phyloP scores from a whole-genome alignment of 352 stramenopile genomes.

The Globisporangium middletonii region DNA sequence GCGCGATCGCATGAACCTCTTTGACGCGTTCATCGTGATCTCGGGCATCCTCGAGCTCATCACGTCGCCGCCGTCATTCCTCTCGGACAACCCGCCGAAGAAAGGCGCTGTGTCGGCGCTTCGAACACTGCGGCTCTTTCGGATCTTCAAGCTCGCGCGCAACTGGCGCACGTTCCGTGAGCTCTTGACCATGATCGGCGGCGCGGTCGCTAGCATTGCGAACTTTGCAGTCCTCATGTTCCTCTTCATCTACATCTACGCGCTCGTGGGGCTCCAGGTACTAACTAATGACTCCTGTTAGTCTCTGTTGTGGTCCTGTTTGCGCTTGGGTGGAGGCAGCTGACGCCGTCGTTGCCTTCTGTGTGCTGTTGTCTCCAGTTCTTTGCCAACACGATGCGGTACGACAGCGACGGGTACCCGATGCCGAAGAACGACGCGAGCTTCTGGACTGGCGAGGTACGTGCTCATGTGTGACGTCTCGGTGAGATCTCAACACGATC shows the following conservation, averaged over 20 bases:
- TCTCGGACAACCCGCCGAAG: conserved; percentile 41
- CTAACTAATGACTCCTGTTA: too few relatives aligned
- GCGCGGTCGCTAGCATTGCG: conserved; percentile 88
- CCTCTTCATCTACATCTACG: conserved; percentile 95
- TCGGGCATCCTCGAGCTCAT: conserved; percentile 68
- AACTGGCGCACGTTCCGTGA: conserved; percentile 90
- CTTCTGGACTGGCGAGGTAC: conserved; percentile 61
- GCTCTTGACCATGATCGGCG: conserved; percentile 87
- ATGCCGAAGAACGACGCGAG: conserved; percentile 33
- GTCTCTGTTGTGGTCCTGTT: too few relatives aligned
- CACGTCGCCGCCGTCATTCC: conserved; percentile 62
- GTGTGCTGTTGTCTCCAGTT: conserved; percentile 40
- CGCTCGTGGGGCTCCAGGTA: conserved; percentile 87
- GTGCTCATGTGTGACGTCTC: too few relatives aligned
- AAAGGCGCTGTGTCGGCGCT: conserved; percentile 80
- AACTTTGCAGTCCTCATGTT: conserved; percentile 94
- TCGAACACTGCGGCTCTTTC: conserved; percentile 87
- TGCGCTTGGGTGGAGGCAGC: neutral
- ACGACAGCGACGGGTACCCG: conserved; percentile 73
- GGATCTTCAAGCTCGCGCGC: conserved; percentile 93
- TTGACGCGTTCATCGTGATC: conserved; percentile 84
- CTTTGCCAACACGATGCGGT: conserved; percentile 93
- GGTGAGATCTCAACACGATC: too few relatives aligned
- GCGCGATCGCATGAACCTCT: conserved; percentile 75
- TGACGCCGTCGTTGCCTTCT: neutral